Conservation (phyloP, 441 rosid species). For the Erodium texanum region DNA sequence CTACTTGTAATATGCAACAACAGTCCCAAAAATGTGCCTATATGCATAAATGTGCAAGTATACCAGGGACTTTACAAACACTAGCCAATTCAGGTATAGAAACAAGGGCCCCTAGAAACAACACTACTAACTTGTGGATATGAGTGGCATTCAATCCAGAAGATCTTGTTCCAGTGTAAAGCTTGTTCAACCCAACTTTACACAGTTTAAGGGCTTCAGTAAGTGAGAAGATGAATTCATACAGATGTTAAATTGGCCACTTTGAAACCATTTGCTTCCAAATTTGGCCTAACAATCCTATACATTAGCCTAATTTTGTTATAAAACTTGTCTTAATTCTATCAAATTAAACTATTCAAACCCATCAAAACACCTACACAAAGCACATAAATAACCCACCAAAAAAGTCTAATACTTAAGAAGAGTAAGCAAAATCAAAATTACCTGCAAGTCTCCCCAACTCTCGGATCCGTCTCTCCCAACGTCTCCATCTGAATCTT, state of each 20-base stretch:
- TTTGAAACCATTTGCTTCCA: not conserved
- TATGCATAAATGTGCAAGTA: not conserved
- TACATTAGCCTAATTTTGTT: not conserved
- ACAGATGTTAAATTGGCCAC: not conserved
- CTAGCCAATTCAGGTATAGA: not conserved
- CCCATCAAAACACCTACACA: not conserved
- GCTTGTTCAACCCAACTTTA: not conserved
- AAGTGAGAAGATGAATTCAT: not conserved
- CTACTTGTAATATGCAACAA: not conserved
- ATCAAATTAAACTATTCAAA: not conserved
- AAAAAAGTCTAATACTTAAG: not conserved
- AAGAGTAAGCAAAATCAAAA: not conserved
- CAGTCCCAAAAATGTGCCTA: not conserved
- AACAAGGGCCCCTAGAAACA: too few relatives aligned
- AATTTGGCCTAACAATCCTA: not conserved
- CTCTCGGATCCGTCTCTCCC: slow-evolving; percentile 90
- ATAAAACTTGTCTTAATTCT: not conserved
- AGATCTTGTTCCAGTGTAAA: not conserved
- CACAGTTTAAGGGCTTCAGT: not conserved
- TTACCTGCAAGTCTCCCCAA: slow-evolving; percentile 98
- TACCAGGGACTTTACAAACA: not conserved
- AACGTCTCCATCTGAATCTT: slow-evolving; percentile 88
- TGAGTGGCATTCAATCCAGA: too few relatives aligned
- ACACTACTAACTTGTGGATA: too few relatives aligned
- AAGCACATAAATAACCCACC: too few relatives aligned